These are phyloP conservation scores for Claviceps maximensis DNA, from an alignment of 2,329 filamentous ascomycete species.

Conservation along the genomic window DNA sequence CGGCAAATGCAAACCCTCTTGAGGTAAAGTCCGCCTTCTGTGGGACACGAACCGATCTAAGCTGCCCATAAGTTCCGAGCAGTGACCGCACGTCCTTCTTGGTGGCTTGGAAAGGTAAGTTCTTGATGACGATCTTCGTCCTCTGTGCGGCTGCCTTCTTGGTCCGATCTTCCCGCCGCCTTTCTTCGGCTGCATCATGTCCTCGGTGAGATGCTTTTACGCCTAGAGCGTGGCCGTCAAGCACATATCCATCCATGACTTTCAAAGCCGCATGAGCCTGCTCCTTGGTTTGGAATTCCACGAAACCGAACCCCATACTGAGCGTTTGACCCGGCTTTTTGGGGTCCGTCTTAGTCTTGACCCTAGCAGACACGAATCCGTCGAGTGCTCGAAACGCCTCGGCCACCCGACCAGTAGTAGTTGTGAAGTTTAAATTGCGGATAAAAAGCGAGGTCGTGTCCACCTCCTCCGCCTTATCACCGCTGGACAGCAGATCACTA, in stretches of 20 bases:
- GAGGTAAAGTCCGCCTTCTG: conserved; percentile 86
- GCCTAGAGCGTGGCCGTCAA: conserved; percentile 77
- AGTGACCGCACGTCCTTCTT: conserved; percentile 85
- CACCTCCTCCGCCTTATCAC: conserved; percentile 37
- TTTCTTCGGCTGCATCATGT: conserved; percentile 75
- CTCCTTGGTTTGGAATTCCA: conserved; percentile 68
- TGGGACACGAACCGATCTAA: conserved; percentile 83
- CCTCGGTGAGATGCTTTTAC: conserved; percentile 82
- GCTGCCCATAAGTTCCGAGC: conserved; percentile 80
- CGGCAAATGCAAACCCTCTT: conserved; percentile 91
- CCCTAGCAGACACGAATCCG: conserved; percentile 76
- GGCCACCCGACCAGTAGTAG: conserved; percentile 61
- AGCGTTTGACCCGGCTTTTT: conserved; percentile 78
- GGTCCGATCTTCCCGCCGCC: conserved; percentile 65
- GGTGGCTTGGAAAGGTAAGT: conserved; percentile 86
- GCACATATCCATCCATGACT: conserved; percentile 75
- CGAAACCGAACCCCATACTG: conserved; percentile 96
- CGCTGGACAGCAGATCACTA: conserved; percentile 52
- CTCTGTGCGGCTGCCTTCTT: conserved; percentile 65
- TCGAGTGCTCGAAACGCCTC: conserved; percentile 70
- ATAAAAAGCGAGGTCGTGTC: conserved; percentile 78
- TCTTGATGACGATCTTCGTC: conserved; percentile 96
- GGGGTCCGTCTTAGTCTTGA: conserved; percentile 89
- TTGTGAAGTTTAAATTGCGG: conserved; percentile 86
- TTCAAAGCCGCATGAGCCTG: conserved; percentile 68